Conservation (phyloP, 179 eudicot genomes). For the Silene coronaria region DNA sequence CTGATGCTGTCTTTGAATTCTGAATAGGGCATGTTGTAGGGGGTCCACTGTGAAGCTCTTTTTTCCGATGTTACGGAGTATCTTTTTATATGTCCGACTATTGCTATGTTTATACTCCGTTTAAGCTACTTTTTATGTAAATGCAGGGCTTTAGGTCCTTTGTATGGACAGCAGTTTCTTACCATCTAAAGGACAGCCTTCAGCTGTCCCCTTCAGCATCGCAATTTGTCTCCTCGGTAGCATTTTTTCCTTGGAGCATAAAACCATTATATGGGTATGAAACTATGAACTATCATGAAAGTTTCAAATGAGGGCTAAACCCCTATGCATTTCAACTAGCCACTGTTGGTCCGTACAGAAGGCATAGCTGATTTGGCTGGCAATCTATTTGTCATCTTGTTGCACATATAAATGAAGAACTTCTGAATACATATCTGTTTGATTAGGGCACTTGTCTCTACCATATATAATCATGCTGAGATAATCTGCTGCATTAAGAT, state of each 20-base stretch:
- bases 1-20: neutral
- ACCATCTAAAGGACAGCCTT: conserved; percentile 78
- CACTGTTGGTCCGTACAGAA: neutral
- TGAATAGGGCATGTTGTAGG: neutral
- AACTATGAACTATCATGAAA: conserved; percentile 17
- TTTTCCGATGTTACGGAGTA: neutral
- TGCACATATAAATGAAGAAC: neutral
- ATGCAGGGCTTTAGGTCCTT: conserved; percentile 93
- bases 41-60: neutral
- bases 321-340: neutral
- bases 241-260: conserved; percentile 97
- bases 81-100: neutral
- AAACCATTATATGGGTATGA: conserved; percentile 91
- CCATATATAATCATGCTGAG: neutral
- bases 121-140: conserved; percentile 17
- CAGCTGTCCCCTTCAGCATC: conserved; percentile 84
- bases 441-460: conserved; percentile 4
- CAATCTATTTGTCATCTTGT: neutral
- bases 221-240: conserved; percentile 75
- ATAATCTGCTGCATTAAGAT: neutral
- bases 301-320: neutral
- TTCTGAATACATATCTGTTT: neutral
- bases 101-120: neutral
- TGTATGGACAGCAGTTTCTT: conserved; percentile 95
- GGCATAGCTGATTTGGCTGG: neutral